Base-by-base conservation (phyloP, 2,329 filamentous ascomycete genomes). In the Alternaria longipes region DNA sequence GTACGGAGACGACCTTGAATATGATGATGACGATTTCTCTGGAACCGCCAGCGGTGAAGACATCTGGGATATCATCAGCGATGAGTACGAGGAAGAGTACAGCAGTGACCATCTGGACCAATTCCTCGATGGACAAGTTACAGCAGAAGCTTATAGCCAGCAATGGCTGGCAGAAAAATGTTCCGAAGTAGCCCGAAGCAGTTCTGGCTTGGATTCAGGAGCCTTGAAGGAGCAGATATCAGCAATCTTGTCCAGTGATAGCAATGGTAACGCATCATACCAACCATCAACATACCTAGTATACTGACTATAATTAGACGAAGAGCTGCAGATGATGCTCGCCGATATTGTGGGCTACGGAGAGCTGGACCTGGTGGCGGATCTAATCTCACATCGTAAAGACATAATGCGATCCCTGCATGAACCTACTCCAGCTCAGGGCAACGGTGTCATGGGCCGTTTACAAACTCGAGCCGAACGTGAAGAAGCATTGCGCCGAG, bases 261-360 rank as follows among this genome's bases (percentile, higher is more conserved):
- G 83, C 70, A 82, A 81, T 55, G 70, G 78, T 79, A 46, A 30
- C 64, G 20, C n/a, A 53, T 30, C 7, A 7, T 7, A 7, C 5
- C 6, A 8, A 12, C 11, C 12, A 8, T 5, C 8, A 14, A 22
- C 7, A 41, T 11, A 14, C 11, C 1, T 46, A 64, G 40, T 46
- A 16, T 26, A 41, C 60, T 64, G 30, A 63, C 38, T n/a, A 50
- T 5, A 24, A 34, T 14, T 24, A 32, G 91, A 97, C 59, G 92
- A 97, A 59, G 93, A 97, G 78, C 82, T 98, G n/a, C 94, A 98
- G 77, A 94, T 93, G 74, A 89, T 90, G 41, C 84, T 99, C 36
- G 93, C 92, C 0, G 95, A 99, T 70, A 87, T 97, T 44, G 84
- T 99, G 62, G 95, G 96, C 0, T 98, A 94, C 72, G 93, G 95